These are phyloP conservation scores for Podaxis sp. DNA, from an alignment of 768 basidiomycete genomes.

Conservation along the genomic window DNA sequence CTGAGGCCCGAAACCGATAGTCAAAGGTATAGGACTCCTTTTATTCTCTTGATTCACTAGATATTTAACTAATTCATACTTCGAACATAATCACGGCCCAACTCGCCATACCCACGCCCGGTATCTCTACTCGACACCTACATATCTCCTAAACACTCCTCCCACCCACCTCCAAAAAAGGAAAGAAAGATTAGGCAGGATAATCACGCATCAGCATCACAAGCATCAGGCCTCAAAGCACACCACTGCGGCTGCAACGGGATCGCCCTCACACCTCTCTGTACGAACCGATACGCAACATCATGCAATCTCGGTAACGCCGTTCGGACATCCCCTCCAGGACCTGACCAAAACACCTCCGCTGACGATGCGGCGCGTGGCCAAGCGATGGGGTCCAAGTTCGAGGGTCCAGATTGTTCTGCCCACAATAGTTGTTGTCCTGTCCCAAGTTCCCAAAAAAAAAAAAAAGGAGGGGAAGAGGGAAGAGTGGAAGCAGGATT, in stretches of 20 bases:
- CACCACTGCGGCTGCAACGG: constrained; percentile 73
- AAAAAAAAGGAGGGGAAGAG: constrained; percentile 27
- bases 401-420: constrained; percentile 58
- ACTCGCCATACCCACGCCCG: too few relatives aligned
- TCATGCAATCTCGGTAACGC: constrained; percentile 75
- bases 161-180: too few relatives aligned
- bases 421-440: constrained; percentile 68
- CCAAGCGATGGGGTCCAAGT: constrained; percentile 70
- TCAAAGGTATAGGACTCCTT: too few relatives aligned
- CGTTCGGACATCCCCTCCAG: constrained; percentile 37
- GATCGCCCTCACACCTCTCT: constrained; percentile 58
- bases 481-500: not conserved
- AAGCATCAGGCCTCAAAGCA: constrained; percentile 41
- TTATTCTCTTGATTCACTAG: too few relatives aligned
- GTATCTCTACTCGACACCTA: too few relatives aligned
- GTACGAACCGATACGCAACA: constrained; percentile 54
- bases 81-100: too few relatives aligned
- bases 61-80: too few relatives aligned
- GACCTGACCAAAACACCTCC: constrained; percentile 73
- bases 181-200: not conserved
- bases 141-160: too few relatives aligned
- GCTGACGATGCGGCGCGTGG: constrained; percentile 69
- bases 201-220: constrained; percentile 15
- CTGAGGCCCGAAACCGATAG: too few relatives aligned
- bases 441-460: constrained; percentile 63